Evolutionary conservation across 805 yeast species (phyloP).

Genomic region (Metschnikowia anglica): DNA sequence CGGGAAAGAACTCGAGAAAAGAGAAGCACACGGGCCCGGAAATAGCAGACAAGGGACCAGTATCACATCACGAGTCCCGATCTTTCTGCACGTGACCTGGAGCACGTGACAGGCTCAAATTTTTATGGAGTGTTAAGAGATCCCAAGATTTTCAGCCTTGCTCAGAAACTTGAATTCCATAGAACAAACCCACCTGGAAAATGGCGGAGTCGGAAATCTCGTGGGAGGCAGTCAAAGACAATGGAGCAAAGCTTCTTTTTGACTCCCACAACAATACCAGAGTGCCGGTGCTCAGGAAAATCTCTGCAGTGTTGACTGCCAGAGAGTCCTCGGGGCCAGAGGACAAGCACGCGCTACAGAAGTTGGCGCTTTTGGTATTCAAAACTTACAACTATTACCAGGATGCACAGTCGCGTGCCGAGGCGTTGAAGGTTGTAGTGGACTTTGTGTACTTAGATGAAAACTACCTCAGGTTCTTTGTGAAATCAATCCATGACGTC

Average conservation of each 20-base stretch:
- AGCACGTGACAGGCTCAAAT: constrained; percentile 6
- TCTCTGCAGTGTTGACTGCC: constrained; percentile 26
- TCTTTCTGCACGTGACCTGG: background rate
- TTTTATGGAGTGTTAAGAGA: background rate
- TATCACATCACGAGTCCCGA: no score
- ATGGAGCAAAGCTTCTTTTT: constrained; percentile 23
- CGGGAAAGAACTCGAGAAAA: no score
- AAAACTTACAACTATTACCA: constrained; percentile 51
- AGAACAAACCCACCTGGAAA: background rate
- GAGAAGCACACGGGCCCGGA: no score
- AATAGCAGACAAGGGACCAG: no score
- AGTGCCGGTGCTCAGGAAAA: constrained; percentile 32
- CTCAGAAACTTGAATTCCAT: background rate
- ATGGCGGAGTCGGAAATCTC: constrained; percentile 10
- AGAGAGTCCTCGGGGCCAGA: constrained; percentile 1
- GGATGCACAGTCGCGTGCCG: constrained; percentile 48
- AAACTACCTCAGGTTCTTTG: constrained; percentile 35
- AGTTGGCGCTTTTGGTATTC: constrained; percentile 34
- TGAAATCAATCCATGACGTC: constrained; percentile 38
- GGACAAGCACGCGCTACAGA: constrained; percentile 20
- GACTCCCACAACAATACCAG: constrained; percentile 40
- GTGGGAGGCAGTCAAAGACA: constrained; percentile 18
- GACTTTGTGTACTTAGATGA: constrained; percentile 32
- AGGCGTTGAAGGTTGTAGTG: constrained; percentile 41
- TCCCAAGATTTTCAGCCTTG: background rate